Evolutionary conservation across 192 early-diverging fungal species (phyloP), one percentile per base, ranked within the genome.

Genomic region (Backusella psychrophila): DNA sequence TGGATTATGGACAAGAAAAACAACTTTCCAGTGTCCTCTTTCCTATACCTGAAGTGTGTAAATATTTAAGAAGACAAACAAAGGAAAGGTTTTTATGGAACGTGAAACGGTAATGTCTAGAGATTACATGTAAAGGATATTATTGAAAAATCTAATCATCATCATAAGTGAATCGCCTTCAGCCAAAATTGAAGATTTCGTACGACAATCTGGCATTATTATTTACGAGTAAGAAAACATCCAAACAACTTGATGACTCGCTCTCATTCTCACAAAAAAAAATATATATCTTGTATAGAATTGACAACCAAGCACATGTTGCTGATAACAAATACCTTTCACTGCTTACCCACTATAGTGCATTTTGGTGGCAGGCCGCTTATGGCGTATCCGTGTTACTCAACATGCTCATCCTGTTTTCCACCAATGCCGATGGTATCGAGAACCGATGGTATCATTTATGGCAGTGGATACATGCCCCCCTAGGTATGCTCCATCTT

Each of bases 1-100:
- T 77, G 76, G 76, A 77, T 63, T 77, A 77, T 34, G 76, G 76
- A 29, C 76, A 77, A 72, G 76, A 77, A 31, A 77, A 77, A 41
- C 76, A 77, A 35, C 70, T 77, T 35, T 72, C 70, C 2, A 69
- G 76, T 29, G 76, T 77, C 0, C 23, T 77, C 26, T 77, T 77
- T 31, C 76, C 76, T 71, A 77, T 77, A 29, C 76, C 76, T 3
- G 76, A 77, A 66, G 59, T 77, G 5, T 77, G 76, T 34, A 77
- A 72, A 49, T 77, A 77, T 42, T 44, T 77, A 11, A 26, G 76
- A 33, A 70, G 72, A n/a, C 38, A 42, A 19, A 77, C 76, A 34
- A 77, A 77, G 70, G 49, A 77, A 66, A 69, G 76, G 1, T 77
- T 77, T 36, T 71, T 77, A 59, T 77, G 76, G 76, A 72, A 77